Base-by-base conservation (phyloP, 2,329 filamentous ascomycete genomes). In the Metarhizium anisopliae region DNA sequence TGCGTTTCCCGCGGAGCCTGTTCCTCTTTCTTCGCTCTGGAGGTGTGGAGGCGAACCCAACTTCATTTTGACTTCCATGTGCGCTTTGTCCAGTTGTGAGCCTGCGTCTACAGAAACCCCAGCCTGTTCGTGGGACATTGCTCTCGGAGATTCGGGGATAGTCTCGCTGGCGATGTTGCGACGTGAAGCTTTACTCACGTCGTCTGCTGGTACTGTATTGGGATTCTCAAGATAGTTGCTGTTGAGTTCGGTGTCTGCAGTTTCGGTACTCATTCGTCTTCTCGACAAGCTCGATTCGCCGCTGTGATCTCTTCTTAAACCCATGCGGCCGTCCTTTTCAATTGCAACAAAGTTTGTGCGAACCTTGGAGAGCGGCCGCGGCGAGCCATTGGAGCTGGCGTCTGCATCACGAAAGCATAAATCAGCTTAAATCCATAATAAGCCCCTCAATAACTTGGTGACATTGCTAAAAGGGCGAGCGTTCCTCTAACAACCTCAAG, bases 321-420 rank as follows among this genome's bases (percentile, higher is more conserved):
- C 81, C 61, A 83, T 72, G 49, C 77, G 74, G 54, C 81, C 81
- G 70, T 83, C 79, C 59, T 83, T 83, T 66, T 90, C 86, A 50
- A 92, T 80, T 18, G 86, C 82, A 53, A 92, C 80, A 67, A 92
- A 92, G 67, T 77, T 89, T 42, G 87, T 87, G 61, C 87, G 81
- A 47, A 91, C 84, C 70, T 87, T 89, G 59, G 87, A 89, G 45
- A 90, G 78, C 29, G 84, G 87, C 64, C 86, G 77, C 36, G 83
- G 80, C 18, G 80, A 82, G 38, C 78, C 76, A 56, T 71, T 70
- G 59, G 69, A 70, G 61, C 68, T 68, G 61, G 60, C 59, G 54
- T 62, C 66, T 70, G 60, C 58, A 52, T 55, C 58, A 55, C 56
- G 56, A 54, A 58, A 57, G 54, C 60, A 49, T 55, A 52, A 40